Percentiles rank a stretch among this genome's conserved stretches.
Conservation (phyloP, 352 stramenopile genomes). For the Pythium dissotocum region DNA sequence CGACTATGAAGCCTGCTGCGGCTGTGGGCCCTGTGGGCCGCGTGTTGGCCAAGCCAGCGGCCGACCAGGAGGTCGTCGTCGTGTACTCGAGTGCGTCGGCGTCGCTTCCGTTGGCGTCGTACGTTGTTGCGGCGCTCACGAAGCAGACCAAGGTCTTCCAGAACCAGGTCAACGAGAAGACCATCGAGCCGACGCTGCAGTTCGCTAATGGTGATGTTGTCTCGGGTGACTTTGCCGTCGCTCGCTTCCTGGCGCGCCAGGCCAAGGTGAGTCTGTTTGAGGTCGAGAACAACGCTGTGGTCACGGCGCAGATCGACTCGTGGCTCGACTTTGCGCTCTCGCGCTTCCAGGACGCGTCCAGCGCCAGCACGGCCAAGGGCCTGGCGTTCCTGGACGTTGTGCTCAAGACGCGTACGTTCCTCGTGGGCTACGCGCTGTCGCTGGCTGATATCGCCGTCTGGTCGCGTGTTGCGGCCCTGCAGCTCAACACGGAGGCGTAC, state of each 20-base stretch:
- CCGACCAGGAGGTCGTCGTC: constrained; percentile 54
- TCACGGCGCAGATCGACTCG: constrained; percentile 80
- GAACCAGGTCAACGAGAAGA: constrained; percentile 50
- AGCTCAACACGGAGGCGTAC: constrained; percentile 52
- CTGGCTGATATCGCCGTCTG: constrained; percentile 96
- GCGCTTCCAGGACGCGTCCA: constrained; percentile 41
- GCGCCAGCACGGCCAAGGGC: constrained; percentile 35
- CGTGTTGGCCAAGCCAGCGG: constrained; percentile 43
- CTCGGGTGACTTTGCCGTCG: constrained; percentile 78
- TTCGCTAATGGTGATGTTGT: constrained; percentile 56
- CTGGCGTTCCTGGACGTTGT: constrained; percentile 88
- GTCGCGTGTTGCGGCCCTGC: constrained; percentile 56
- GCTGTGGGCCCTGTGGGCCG: constrained; percentile 31
- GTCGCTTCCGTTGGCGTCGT: constrained; percentile 64
- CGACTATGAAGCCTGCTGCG: not conserved
- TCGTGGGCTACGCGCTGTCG: constrained; percentile 92
- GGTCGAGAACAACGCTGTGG: constrained; percentile 48
- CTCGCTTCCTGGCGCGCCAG: constrained; percentile 59
- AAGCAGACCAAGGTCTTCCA: constrained; percentile 53
- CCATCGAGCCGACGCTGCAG: constrained; percentile 66
- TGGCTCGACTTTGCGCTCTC: constrained; percentile 94
- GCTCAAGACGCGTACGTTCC: constrained; percentile 91
- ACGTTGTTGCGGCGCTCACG: constrained; percentile 58
- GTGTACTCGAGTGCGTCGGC: constrained; percentile 55
- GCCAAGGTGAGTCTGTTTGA: constrained; percentile 56